phyloP scores from a whole-genome alignment of 768 basidiomycete genomes.

The Boletus vermiculosoides region DNA sequence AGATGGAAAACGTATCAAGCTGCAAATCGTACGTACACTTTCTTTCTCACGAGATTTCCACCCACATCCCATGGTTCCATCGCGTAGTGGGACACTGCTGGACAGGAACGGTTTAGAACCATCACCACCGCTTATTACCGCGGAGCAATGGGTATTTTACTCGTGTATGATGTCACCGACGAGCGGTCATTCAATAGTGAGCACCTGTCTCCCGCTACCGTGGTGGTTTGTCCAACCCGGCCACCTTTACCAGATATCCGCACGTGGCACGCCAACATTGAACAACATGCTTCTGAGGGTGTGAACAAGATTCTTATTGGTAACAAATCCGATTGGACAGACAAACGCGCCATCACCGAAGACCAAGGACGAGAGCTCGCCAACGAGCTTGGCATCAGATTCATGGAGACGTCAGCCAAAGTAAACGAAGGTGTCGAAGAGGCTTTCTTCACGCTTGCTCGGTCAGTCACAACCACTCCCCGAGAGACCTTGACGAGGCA shows the following conservation, averaged over 20 bases:
- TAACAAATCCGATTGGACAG: constrained; percentile 98
- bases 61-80: not conserved
- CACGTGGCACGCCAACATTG: constrained; percentile 97
- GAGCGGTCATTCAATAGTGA: constrained; percentile 93
- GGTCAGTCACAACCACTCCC: constrained; percentile 50
- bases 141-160: constrained; percentile 96
- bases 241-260: constrained; percentile 72
- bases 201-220: constrained; percentile 35
- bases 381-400: constrained; percentile 89
- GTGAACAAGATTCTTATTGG: constrained; percentile 99
- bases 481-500: not conserved
- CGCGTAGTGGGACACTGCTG: constrained; percentile 95
- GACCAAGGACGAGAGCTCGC: constrained; percentile 93
- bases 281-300: constrained; percentile 97
- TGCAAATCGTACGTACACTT: constrained; percentile 84
- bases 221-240: not conserved
- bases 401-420: constrained; percentile 98
- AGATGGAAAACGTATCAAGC: constrained; percentile 96
- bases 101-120: constrained; percentile 97
- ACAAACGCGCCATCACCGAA: constrained; percentile 89
- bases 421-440: constrained; percentile 97
- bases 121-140: constrained; percentile 99
- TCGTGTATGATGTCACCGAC: constrained; percentile 98
- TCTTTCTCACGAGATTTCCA: not conserved
- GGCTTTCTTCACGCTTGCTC: constrained; percentile 95